These are phyloP conservation scores for Tubosaeta sp. DNA, from an alignment of 768 basidiomycete genomes.

Conservation along the genomic window DNA sequence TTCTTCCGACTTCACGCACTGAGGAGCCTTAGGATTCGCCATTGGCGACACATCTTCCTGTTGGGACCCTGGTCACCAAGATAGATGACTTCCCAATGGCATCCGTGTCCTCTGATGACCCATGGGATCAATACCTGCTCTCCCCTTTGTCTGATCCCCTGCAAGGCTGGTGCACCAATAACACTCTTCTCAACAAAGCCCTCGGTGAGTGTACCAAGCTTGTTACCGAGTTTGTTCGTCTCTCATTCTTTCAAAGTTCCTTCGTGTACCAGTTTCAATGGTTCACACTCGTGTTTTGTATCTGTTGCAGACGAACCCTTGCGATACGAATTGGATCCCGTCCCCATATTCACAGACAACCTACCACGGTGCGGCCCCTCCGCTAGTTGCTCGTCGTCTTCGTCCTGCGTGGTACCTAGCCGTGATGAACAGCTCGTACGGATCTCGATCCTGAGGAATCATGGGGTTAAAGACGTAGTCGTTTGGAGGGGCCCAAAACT, in stretches of 20 bases:
- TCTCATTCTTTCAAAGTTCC: constrained; percentile 4
- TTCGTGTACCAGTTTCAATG: constrained; percentile 4
- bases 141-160: constrained; percentile 4
- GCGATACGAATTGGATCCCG: constrained; percentile 54
- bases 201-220: constrained; percentile 7
- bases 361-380: constrained; percentile 39
- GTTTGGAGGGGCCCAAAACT: constrained; percentile 69
- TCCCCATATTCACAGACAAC: constrained; percentile 41
- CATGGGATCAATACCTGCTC: constrained; percentile 48
- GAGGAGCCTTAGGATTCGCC: constrained; percentile 50
- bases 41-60: constrained; percentile 48
- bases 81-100: constrained; percentile 60
- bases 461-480: constrained; percentile 36
- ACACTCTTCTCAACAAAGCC: constrained; percentile 28
- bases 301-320: constrained; percentile 25
- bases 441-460: constrained; percentile 37
- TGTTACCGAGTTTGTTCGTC: neutral
- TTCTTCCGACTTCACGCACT: neutral
- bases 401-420: constrained; percentile 53
- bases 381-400: constrained; percentile 33
- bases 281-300: constrained; percentile 41
- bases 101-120: constrained; percentile 22
- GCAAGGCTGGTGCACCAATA: constrained; percentile 62
- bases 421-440: constrained; percentile 51
- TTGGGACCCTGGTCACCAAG: constrained; percentile 56